Evolutionary conservation across 768 basidiomycete species (phyloP), one percentile per base, ranked within the genome.

Genomic region (Mrakia blollopis): DNA sequence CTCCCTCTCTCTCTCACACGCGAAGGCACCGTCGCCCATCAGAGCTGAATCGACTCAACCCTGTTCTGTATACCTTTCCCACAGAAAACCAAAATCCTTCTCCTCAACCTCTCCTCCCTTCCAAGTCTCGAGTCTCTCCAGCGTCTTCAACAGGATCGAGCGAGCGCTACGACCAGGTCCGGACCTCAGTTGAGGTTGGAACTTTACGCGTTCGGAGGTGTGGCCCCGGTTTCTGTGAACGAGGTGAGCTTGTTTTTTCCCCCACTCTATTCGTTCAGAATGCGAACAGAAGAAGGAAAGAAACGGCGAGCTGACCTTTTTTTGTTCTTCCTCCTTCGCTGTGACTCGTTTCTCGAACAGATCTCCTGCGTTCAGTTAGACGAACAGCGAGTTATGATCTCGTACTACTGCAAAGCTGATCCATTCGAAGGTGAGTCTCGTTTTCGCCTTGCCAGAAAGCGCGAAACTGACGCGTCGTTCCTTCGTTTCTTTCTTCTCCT

Each of bases 391-490:
- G 65, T 71, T 5, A n/a, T 50, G 23, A 16, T 71, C n/a, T 71
- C 69, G 30, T 71, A 50, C 50, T 71, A 32, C 47, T 71, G 69
- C 41, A 32, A 35, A 35, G 16, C 71, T 14, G 71, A 72, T 57
- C 50, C 35, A 2, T n/a, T 72, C 8, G 71, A 52, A 21, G n/a
- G 71, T 72, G 10, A 30, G 71, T n/a, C 50, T 23, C 25, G 6
- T 16, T 16, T 37, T 37, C 14, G 2, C 14, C 44, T 47, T 47
- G 14, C 8, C 2, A 9, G 44, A 16, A 47, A 47, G 44, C 2
- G 16, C 1, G 47, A 21, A 50, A 6, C 65, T 68, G 35, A 39
- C 65, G 35, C 39, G 65, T 37, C 65, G 47, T 21, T 39, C 25
- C 39, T 68, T n/a, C 35, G 11, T 28, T 32, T 21, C 13, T 35